Base-by-base conservation (phyloP, 2,329 filamentous ascomycete species). In the Cordyceps tenuipes region DNA sequence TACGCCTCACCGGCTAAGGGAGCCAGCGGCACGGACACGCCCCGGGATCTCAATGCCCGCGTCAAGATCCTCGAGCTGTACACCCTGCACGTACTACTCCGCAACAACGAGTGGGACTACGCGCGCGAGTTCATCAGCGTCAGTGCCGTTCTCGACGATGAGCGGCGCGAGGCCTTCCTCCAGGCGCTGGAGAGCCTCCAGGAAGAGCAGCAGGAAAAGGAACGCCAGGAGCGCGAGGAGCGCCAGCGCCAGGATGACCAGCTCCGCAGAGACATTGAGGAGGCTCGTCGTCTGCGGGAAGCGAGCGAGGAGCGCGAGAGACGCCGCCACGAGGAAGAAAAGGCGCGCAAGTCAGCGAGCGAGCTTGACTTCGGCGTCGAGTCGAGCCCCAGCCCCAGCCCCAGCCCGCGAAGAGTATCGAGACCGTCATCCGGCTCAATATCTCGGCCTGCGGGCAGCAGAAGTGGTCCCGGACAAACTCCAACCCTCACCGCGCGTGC, bases 41-140 rank as follows among this genome's bases (percentile, higher is more conserved):
- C 91, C 0, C 85, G 90, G 63, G 91, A 96, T 69, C 82, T 96
- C 41, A 87, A 89, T 66, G 86, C 90, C 5, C 83, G 91, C 50
- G 86, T 97, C 64, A 96, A 95, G 76, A 89, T 99, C 47, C 83
- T 99, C 55, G 94, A 99, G 75, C 81, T 99, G 9, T 99, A 97
- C 72, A 95, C 91, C 1, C 81, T 99, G 5, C 94, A 99, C 70
- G 90, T 97, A 8, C 83, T 99, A n/a, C 86, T 93, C 5, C 83
- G 91, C 57, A 97, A 97, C 67, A 86, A 90, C 60, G 91, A 97
- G 75, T 99, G 94, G 94, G 90, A 96, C 61, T 97, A 97, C 68
- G 91, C 94, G 4, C 84, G 85, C 62, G 90, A 96, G 66, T 97
- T 97, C 72, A 95, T 97, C 68, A 85, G 81, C 68, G 84, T 91